These are phyloP conservation scores for Macrophomina phaseolina DNA, from an alignment of 2,329 filamentous ascomycete genomes.

Conservation along the genomic window DNA sequence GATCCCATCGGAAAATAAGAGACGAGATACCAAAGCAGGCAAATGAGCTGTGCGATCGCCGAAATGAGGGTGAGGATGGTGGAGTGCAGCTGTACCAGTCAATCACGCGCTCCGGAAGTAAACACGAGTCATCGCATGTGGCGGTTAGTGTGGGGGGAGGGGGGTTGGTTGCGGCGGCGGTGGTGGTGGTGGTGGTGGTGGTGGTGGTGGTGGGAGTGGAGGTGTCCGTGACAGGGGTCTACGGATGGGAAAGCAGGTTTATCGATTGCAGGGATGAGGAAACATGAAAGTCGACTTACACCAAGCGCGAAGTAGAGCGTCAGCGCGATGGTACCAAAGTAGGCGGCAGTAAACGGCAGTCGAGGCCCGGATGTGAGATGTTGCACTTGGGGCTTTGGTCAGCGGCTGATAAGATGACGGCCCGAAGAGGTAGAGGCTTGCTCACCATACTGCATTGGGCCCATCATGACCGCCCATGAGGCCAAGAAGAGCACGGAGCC, in stretches of 20 bases:
- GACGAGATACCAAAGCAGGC: constrained; percentile 89
- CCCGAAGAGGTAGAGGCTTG: constrained; percentile 29
- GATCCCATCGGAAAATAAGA: constrained; percentile 99
- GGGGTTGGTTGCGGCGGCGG: constrained; percentile 23
- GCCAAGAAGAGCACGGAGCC: constrained; percentile 88
- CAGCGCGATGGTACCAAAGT: constrained; percentile 89
- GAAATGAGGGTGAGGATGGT: constrained; percentile 85
- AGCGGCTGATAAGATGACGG: constrained; percentile 29
- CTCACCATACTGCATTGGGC: constrained; percentile 75
- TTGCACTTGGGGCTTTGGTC: constrained; percentile 53
- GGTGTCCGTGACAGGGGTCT: constrained; percentile 29
- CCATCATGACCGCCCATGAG: constrained; percentile 95
- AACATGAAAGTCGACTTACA: constrained; percentile 63
- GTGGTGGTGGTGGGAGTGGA: constrained; percentile 35
- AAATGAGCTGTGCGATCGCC: constrained; percentile 80
- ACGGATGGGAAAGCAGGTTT: constrained; percentile 27
- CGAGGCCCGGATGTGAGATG: constrained; percentile 85
- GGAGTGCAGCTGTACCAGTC: constrained; percentile 71
- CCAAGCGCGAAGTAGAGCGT: constrained; percentile 92
- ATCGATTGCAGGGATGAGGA: constrained; percentile 26
- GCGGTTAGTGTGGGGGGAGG: constrained; percentile 37
- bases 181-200: constrained; percentile 30
- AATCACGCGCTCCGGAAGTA: constrained; percentile 44
- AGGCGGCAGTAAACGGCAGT: constrained; percentile 89
- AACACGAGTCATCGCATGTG: constrained; percentile 41